Evolutionary conservation across 495 filamentous ascomycete genomes (phyloP), one percentile per base, ranked within the genome.

Genomic region (Staphylotrichum longicolle): DNA sequence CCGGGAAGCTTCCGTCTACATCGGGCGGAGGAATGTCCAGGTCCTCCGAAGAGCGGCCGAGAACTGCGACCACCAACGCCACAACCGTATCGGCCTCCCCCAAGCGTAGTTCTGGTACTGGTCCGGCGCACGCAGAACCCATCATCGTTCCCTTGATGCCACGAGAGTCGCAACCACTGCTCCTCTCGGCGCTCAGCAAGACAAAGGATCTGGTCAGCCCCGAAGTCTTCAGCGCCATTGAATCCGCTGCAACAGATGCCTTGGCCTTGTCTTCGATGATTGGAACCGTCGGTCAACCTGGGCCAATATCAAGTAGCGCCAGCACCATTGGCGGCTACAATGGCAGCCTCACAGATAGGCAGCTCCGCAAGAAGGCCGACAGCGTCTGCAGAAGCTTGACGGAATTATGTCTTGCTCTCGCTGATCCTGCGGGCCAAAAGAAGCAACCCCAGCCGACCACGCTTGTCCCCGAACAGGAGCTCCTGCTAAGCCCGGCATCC

Each of bases 31-130:
- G n/a, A 14, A 40, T 44, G 47, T 89, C 88, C 0, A 85, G 83
- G 54, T 84, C 81, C 6, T 88, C 86, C 6, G 86, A 85, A 4
- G 94, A 97, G 58, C 83, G 93, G 51, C 94, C 94, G 3, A 83
- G 87, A 10, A 98, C 94, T 8, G 93, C 93, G 27, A 92, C 89
- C 37, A 98, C 94, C 2, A 96, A 93, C n/a, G 83, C 91, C 30
- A 98, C 93, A 4, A 96, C 91, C 1, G 79, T 95, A 63, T 97
- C 94, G 5, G 88, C 89, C 0, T 96, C 92, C 0, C 94, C 94
- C 0, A 89, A 88, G 67, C 82, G 84, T 35, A 72, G 75, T 42
- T 81, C 86, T 2, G 82, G 82, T 1, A 73, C 75, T 40, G 82
- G 72, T 12, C 63, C 73, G 9, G 71, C 73, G 9, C 68, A 66